These are phyloP conservation scores for Calycina herbarum DNA, from an alignment of 2,329 filamentous ascomycete species.

Conservation along the genomic window DNA sequence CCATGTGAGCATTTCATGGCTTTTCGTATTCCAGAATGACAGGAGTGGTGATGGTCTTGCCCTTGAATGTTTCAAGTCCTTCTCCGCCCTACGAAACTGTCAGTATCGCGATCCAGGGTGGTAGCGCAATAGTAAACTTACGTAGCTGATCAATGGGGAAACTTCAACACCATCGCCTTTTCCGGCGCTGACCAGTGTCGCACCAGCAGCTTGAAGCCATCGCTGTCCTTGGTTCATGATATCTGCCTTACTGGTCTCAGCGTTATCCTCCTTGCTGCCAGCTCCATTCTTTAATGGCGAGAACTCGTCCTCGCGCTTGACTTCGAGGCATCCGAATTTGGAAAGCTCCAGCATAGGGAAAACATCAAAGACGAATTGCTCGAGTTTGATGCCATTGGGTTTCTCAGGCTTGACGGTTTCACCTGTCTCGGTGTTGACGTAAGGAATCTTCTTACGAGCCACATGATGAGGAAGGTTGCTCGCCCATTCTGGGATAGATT, in stretches of 20 bases:
- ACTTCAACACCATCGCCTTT: conserved; percentile 76
- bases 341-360: conserved; percentile 84
- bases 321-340: conserved; percentile 95
- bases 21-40: conserved; percentile 50
- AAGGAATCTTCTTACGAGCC: conserved; percentile 97
- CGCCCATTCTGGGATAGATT: conserved; percentile 84
- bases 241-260: conserved; percentile 86
- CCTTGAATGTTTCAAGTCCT: conserved; percentile 57
- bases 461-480: conserved; percentile 91
- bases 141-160: conserved; percentile 91
- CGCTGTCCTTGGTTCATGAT: conserved; percentile 87
- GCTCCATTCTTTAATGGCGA: conserved; percentile 90
- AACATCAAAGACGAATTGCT: conserved; percentile 99
- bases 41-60: conserved; percentile 53
- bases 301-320: conserved; percentile 96
- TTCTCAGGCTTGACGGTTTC: conserved; percentile 86
- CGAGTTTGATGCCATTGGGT: conserved; percentile 97
- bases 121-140: conserved; percentile 53
- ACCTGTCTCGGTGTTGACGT: conserved; percentile 72
- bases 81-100: conserved; percentile 60
- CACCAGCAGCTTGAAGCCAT: conserved; percentile 81
- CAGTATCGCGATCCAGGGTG: conserved; percentile 41
- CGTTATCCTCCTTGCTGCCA: conserved; percentile 87
- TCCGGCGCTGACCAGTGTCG: conserved; percentile 65
- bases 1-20: not conserved